These are phyloP conservation scores for Davidsoniella virescens DNA, from an alignment of 2,329 filamentous ascomycete species.

Conservation along the genomic window DNA sequence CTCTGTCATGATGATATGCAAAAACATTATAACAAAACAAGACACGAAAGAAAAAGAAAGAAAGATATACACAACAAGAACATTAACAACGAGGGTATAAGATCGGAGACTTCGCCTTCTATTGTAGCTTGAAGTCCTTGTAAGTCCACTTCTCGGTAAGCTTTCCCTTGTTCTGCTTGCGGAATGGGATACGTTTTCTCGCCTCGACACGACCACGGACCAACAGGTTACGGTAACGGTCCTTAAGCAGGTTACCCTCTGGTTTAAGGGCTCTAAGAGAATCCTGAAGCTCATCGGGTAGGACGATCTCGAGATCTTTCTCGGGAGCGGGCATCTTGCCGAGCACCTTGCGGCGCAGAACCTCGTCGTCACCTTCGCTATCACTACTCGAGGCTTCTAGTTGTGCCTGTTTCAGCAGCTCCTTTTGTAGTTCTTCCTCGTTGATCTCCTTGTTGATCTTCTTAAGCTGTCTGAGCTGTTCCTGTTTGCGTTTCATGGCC, in stretches of 20 bases:
- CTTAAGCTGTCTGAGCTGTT: constrained; percentile 56
- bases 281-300: constrained; percentile 72
- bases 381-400: constrained; percentile 29
- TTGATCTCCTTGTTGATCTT: constrained; percentile 50
- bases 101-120: neutral
- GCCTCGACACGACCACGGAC: constrained; percentile 80
- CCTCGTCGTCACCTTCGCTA: constrained; percentile 43
- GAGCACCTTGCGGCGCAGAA: constrained; percentile 54
- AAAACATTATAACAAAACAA: constrained; percentile 5
- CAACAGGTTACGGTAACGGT: constrained; percentile 78
- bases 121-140: constrained; percentile 58
- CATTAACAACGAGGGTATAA: constrained; percentile 1
- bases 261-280: constrained; percentile 71
- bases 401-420: constrained; percentile 27
- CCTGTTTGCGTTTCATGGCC: constrained; percentile 54
- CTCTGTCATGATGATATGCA: neutral
- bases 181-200: constrained; percentile 60
- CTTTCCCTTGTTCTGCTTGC: constrained; percentile 66
- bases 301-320: constrained; percentile 61
- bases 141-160: constrained; percentile 92
- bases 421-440: constrained; percentile 34
- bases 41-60: constrained; percentile 2
- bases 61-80: constrained; percentile 1
- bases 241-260: constrained; percentile 87
- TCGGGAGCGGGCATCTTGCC: constrained; percentile 61